Evolutionary conservation across 2,329 filamentous ascomycete genomes (phyloP), one percentile per base, ranked within the genome.

Genomic region (Cryphonectria carpinicola): DNA sequence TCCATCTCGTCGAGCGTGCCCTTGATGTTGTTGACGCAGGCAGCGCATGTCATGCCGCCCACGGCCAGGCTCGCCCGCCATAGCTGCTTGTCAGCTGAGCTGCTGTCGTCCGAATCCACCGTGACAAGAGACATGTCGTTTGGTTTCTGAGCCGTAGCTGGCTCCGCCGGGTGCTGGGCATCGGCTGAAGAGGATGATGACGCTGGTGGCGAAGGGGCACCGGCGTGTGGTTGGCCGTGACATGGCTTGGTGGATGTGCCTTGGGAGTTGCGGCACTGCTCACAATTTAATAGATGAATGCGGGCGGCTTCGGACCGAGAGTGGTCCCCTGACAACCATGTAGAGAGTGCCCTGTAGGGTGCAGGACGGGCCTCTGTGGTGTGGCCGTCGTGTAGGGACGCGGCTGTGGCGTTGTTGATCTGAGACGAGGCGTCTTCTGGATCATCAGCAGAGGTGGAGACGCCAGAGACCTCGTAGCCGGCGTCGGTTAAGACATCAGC

Each of bases 31-130:
- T 90, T 90, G 67, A 85, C 85, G 76, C 92, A 94, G 17, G 90
- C 86, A 19, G 89, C 88, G 77, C 92, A 94, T 4, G 89, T 93
- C 91, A 94, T 93, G 67, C 92, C 92, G 39, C 86, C 88, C 56
- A 94, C 85, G 28, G 89, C 87, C n/a, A 90, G 73, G 0, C 82
- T 85, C 2, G 84, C 87, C 54, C 83, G 80, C 83, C 85, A 89
- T n/a, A 75, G 72, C n/a, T 74, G 74, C 39, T 75, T 75, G 46
- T 74, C 76, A 28, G 78, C 75, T 11, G 76, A 66, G 52, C 35
- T 71, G 35, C 65, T 74, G 3, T 78, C 76, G 6, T 76, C 78
- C 25, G 77, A 76, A 65, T 82, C 81, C 46, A 83, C 75, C 7
- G 79, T 78, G 13, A 84, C 77, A 61, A 80, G 78, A 0, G 76